Conservation (phyloP, 306 rosid genomes). For the Begonia masoniana region DNA sequence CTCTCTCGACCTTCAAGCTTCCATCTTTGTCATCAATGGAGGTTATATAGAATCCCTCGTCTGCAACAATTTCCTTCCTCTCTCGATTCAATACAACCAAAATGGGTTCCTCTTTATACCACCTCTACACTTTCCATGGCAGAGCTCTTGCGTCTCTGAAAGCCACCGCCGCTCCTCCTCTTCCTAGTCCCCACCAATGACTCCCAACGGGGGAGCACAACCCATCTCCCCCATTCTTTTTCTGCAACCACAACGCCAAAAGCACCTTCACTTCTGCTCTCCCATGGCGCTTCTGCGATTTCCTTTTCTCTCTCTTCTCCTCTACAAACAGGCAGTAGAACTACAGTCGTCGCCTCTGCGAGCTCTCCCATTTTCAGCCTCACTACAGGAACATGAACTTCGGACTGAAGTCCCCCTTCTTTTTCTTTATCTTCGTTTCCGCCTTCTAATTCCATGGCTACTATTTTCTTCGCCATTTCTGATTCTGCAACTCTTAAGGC, state of each 20-base stretch:
- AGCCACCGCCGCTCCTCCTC: conserved; percentile 59
- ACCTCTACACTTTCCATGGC: conserved; percentile 71
- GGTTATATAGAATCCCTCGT: conserved; percentile 58
- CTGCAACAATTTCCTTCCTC: conserved; percentile 31
- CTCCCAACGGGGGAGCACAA: conserved; percentile 68
- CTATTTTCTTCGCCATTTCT: conserved; percentile 32
- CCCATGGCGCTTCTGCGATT: conserved; percentile 57
- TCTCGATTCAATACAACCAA: conserved; percentile 67
- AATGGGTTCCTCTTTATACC: conserved; percentile 73
- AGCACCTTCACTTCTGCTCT: conserved; percentile 38
- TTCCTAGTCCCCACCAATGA: conserved; percentile 29
- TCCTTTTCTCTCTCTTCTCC: conserved; percentile 35
- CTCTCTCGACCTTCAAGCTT: conserved; percentile 61
- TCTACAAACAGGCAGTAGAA: conserved; percentile 54
- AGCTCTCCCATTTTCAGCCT: conserved; percentile 76
- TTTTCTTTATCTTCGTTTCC: background rate
- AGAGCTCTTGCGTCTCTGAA: conserved; percentile 62
- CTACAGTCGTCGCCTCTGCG: conserved; percentile 56
- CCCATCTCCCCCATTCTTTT: conserved; percentile 85
- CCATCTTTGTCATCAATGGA: conserved; percentile 10
- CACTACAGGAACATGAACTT: conserved; percentile 57
- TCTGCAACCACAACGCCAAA: conserved; percentile 72
- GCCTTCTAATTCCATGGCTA: conserved; percentile 26
- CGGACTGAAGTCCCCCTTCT: background rate
- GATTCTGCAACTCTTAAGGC: conserved; percentile 36